Percentiles rank a stretch among this genome's conserved stretches.
These are phyloP conservation scores for Backusella westeae DNA, from an alignment of 192 early-diverging fungal genomes.

Conservation along the genomic window DNA sequence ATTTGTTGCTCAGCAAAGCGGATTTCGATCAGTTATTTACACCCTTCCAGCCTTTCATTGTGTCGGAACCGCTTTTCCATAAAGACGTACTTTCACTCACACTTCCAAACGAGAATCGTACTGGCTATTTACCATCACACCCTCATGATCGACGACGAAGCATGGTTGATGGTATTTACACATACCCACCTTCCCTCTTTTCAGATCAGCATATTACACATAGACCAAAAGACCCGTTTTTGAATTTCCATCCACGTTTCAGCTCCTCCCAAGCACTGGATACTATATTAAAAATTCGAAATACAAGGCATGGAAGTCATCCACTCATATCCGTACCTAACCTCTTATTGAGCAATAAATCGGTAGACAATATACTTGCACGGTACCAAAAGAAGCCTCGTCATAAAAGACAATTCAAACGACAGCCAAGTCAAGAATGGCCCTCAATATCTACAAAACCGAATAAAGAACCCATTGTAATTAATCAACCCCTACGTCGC, in stretches of 20 bases:
- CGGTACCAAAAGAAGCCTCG: not conserved
- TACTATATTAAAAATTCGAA: not conserved
- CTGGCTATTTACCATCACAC: not conserved
- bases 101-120: conserved; percentile 6
- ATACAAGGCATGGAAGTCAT: conserved; percentile 14
- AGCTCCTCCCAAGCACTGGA: conserved; percentile 9
- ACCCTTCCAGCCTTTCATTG: conserved; percentile 11
- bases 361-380: not conserved
- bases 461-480: not conserved
- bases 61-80: not conserved
- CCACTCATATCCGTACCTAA: conserved; percentile 3
- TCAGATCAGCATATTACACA: not conserved
- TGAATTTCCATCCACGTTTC: conserved; percentile 3
- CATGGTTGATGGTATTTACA: conserved; percentile 8
- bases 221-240: not conserved
- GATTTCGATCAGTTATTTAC: conserved; percentile 16
- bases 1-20: conserved; percentile 10
- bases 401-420: not conserved
- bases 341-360: not conserved
- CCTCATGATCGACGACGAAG: conserved; percentile 18
- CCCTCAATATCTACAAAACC: not conserved
- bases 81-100: not conserved
- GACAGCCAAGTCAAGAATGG: not conserved
- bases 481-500: not conserved
- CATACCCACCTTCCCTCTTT: not conserved